Conservation (phyloP, 331 rosid genomes). For the Malus hybrid region DNA sequence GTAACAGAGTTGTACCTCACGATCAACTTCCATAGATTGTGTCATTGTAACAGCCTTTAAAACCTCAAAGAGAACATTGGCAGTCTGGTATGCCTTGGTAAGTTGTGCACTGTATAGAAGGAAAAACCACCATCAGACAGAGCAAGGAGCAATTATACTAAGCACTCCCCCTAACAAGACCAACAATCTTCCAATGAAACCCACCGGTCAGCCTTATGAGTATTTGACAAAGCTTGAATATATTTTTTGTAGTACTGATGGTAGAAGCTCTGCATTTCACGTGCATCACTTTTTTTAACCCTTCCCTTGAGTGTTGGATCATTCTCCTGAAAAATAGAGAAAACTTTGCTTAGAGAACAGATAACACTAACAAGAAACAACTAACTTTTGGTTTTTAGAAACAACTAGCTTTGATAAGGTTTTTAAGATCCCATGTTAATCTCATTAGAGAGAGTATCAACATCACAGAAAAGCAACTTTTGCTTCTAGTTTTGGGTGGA, state of each 20-base stretch:
- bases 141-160: neutral
- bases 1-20: slow-evolving; percentile 51
- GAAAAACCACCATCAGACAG: neutral
- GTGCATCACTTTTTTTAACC: slow-evolving; percentile 96
- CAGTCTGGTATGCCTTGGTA: slow-evolving; percentile 96
- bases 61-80: slow-evolving; percentile 97
- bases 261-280: slow-evolving; percentile 98
- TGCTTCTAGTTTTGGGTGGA: neutral
- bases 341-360: slow-evolving; percentile 8
- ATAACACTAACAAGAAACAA: neutral
- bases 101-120: slow-evolving; percentile 73
- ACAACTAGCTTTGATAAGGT: neutral
- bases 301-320: slow-evolving; percentile 97
- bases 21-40: slow-evolving; percentile 94
- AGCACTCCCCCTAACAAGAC: neutral
- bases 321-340: slow-evolving; percentile 55
- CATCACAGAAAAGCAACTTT: neutral
- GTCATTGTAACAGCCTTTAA: slow-evolving; percentile 92
- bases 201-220: slow-evolving; percentile 94
- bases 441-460: neutral
- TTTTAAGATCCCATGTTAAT: neutral
- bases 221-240: slow-evolving; percentile 89
- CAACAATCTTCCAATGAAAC: neutral
- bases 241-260: slow-evolving; percentile 96
- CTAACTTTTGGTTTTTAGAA: neutral